A percentile compares a stretch with the other conserved stretches of the same genome.
These are phyloP conservation scores for Kluyveromyces dobzhanskii DNA, from an alignment of 805 yeast genomes.

Conservation along the genomic window DNA sequence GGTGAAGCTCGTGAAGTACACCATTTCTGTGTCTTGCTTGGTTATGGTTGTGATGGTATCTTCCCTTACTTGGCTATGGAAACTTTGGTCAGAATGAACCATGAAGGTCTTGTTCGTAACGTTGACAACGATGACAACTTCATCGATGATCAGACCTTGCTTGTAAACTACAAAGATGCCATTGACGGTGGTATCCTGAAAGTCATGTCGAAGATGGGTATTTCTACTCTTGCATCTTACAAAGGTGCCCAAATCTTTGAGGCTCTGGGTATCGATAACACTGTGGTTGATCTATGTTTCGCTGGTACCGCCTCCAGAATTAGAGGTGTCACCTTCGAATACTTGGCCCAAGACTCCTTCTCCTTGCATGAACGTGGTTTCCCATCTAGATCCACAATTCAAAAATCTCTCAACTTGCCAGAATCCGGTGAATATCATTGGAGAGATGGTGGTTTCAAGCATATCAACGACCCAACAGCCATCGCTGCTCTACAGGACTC, in stretches of 20 bases:
- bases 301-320: slow-evolving; percentile 97
- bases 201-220: slow-evolving; percentile 99
- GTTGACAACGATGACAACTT: slow-evolving; percentile 29
- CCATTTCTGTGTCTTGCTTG: slow-evolving; percentile 87
- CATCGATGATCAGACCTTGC: slow-evolving; percentile 49
- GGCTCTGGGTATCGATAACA: slow-evolving; percentile 90
- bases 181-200: slow-evolving; percentile 87
- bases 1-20: slow-evolving; percentile 98
- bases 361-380: slow-evolving; percentile 88
- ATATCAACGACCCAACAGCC: slow-evolving; percentile 89
- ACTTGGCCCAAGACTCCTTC: slow-evolving; percentile 94
- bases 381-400: slow-evolving; percentile 65
- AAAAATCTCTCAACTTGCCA: slow-evolving; percentile 63
- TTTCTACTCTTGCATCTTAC: slow-evolving; percentile 94
- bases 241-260: slow-evolving; percentile 99
- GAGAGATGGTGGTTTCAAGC: slow-evolving; percentile 98
- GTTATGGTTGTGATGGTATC: slow-evolving; percentile 96
- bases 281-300: slow-evolving; percentile 91
- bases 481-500: slow-evolving; percentile 95
- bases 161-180: slow-evolving; percentile 75
- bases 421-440: slow-evolving; percentile 97
- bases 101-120: slow-evolving; percentile 61
- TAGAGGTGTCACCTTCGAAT: slow-evolving; percentile 90
- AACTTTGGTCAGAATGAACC: slow-evolving; percentile 74
- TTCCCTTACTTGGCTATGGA: slow-evolving; percentile 93